phyloP scores from a whole-genome alignment of 176 grass and related monocot genomes.

The Triticum aestivum region IWGSC_CS_RefSeq_v2.1 NC_057798.1:251725171-251725670 shows the following conservation, averaged over 20 bases:
- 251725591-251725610: constrained; percentile 25
- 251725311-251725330: background rate
- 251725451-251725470: background rate
- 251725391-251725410: background rate
- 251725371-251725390: background rate
- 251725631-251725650: constrained; percentile 25
- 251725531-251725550: background rate
- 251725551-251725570: background rate
- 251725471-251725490: background rate
- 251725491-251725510: background rate
- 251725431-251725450: background rate
- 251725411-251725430: background rate
- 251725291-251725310: constrained; percentile 3
- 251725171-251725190: background rate
- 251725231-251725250: background rate
- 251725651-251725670: constrained; percentile 34
- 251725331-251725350: background rate
- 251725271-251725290: background rate
- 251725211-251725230: background rate
- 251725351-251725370: background rate
- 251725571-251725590: constrained; percentile 18
- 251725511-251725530: background rate
- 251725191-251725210: background rate
- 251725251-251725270: background rate
- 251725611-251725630: constrained; percentile 26